These are phyloP conservation scores for Aspergillus diversus DNA, from an alignment of 495 filamentous ascomycete genomes.

Conservation along the genomic window DNA sequence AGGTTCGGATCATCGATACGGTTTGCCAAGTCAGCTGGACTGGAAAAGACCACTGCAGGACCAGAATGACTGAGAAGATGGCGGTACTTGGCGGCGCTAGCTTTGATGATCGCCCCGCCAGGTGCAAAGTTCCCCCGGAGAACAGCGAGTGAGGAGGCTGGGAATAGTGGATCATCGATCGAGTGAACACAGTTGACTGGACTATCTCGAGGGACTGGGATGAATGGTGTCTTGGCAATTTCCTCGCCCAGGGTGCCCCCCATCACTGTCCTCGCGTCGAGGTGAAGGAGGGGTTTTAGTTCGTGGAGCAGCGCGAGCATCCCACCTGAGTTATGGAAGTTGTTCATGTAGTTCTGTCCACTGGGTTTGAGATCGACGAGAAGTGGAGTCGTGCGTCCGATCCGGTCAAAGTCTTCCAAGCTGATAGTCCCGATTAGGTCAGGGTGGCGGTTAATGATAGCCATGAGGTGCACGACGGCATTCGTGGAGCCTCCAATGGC, in stretches of 20 bases:
- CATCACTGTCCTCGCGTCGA: conserved; percentile 60
- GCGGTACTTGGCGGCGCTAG: conserved; percentile 61
- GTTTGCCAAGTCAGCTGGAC: conserved; percentile 56
- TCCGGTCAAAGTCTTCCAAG: conserved; percentile 59
- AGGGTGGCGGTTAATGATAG: conserved; percentile 66
- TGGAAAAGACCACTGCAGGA: conserved; percentile 61
- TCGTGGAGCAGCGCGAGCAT: conserved; percentile 61
- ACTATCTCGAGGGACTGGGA: conserved; percentile 48
- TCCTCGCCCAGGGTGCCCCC: conserved; percentile 61
- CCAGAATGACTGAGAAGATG: conserved; percentile 56
- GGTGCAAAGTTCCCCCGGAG: conserved; percentile 60
- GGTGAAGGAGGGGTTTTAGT: conserved; percentile 59
- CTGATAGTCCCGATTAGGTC: conserved; percentile 56
- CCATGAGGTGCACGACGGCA: conserved; percentile 68
- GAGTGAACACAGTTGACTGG: conserved; percentile 48
- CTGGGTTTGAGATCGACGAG: conserved; percentile 70
- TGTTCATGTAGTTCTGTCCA: conserved; percentile 71
- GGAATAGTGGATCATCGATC: conserved; percentile 59
- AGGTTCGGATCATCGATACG: conserved; percentile 62
- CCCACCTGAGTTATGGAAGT: conserved; percentile 70
- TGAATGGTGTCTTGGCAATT: conserved; percentile 37
- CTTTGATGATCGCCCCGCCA: conserved; percentile 63
- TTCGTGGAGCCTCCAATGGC: conserved; percentile 75
- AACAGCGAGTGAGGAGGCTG: conserved; percentile 57
- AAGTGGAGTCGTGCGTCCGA: conserved; percentile 62